phyloP scores from a whole-genome alignment of 305 asterid species.

The Fraxinus baroniana region DNA sequence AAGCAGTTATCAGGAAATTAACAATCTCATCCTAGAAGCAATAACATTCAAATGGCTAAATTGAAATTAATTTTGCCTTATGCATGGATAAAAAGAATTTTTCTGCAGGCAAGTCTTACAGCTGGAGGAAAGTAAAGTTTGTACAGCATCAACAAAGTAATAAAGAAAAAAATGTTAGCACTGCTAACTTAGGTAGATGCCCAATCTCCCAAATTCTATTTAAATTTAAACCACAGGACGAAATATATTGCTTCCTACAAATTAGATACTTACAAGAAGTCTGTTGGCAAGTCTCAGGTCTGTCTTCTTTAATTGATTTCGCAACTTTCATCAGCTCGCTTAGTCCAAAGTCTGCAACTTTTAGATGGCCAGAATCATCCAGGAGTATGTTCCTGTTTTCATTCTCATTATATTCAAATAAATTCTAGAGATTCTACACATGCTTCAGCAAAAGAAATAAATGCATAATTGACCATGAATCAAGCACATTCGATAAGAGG shows the following conservation, averaged over 20 bases:
- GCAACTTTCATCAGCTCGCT: slow-evolving; percentile 70
- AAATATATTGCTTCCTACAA: slow-evolving; percentile 2
- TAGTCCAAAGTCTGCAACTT: slow-evolving; percentile 91
- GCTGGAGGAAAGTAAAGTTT: slow-evolving; percentile 8
- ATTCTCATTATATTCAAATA: slow-evolving; percentile 33
- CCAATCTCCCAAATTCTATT: not conserved
- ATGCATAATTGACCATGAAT: slow-evolving; percentile 14
- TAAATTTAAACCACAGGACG: not conserved
- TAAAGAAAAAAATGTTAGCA: slow-evolving; percentile 16
- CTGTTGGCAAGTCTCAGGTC: slow-evolving; percentile 45
- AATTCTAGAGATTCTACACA: slow-evolving; percentile 13
- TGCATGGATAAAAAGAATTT: not conserved
- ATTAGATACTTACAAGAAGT: slow-evolving; percentile 57
- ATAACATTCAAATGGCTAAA: slow-evolving; percentile 6
- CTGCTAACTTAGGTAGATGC: slow-evolving; percentile 2
- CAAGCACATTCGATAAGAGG: slow-evolving; percentile 18
- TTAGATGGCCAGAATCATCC: slow-evolving; percentile 87
- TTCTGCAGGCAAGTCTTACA: not conserved
- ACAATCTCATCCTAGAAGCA: slow-evolving; percentile 15
- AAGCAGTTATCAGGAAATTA: slow-evolving; percentile 9
- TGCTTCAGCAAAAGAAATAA: slow-evolving; percentile 18
- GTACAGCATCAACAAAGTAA: slow-evolving; percentile 19
- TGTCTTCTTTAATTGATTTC: slow-evolving; percentile 63
- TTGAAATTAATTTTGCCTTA: slow-evolving; percentile 5
- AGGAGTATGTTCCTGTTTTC: slow-evolving; percentile 71